These are phyloP conservation scores for Trichoderma endophyticum DNA, from an alignment of 2,329 filamentous ascomycete genomes.

Conservation along the genomic window DNA sequence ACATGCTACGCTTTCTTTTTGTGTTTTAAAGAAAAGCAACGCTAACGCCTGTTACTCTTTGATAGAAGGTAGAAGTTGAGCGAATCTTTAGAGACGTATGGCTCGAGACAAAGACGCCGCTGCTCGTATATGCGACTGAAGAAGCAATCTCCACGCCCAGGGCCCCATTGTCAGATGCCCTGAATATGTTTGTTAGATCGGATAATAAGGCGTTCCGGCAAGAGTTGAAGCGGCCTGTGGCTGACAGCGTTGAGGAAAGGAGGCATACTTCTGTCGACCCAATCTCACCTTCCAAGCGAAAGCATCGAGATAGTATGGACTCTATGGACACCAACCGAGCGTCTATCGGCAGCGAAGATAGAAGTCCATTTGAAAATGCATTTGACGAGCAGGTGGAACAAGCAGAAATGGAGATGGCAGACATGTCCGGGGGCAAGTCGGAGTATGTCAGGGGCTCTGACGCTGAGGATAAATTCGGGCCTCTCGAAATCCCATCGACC, in stretches of 20 bases:
- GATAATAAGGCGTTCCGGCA: conserved; percentile 53
- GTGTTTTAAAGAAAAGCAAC: conserved; percentile 16
- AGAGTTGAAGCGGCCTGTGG: conserved; percentile 44
- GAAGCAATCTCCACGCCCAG: conserved; percentile 38
- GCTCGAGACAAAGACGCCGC: conserved; percentile 45
- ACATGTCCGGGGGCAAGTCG: conserved; percentile 20
- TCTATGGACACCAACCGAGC: conserved; percentile 47
- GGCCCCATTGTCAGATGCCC: conserved; percentile 37
- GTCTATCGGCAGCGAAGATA: conserved; percentile 42
- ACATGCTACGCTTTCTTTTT: neutral
- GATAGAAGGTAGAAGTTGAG: conserved; percentile 47
- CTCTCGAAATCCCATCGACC: conserved; percentile 18
- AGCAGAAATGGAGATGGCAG: conserved; percentile 29
- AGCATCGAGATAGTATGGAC: conserved; percentile 45
- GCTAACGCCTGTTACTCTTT: neutral
- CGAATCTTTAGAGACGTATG: conserved; percentile 46
- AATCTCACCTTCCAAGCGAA: conserved; percentile 45
- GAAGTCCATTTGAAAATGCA: conserved; percentile 30
- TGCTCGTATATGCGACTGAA: conserved; percentile 55
- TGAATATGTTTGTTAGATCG: conserved; percentile 46
- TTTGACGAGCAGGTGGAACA: conserved; percentile 29
- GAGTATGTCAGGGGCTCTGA: conserved; percentile 22
- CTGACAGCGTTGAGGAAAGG: conserved; percentile 23
- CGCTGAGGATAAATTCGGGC: conserved; percentile 19
- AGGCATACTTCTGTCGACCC: conserved; percentile 34